These are phyloP conservation scores for Boletus rubroflammeus DNA, from an alignment of 768 basidiomycete species.

Conservation along the genomic window DNA sequence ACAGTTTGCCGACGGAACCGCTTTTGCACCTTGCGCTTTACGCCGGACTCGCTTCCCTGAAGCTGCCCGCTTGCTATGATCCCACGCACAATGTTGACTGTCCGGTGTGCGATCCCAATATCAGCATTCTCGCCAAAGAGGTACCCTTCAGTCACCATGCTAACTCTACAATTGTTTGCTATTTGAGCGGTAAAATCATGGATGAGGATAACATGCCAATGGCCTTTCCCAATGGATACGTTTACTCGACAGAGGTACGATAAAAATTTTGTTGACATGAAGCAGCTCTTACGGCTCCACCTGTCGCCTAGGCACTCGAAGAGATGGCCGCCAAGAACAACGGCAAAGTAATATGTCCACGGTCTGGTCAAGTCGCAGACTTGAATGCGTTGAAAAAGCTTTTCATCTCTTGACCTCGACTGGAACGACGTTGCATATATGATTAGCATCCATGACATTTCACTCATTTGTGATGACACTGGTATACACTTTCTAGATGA, in stretches of 20 bases:
- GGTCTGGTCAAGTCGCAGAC: conserved; percentile 60
- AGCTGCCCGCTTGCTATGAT: conserved; percentile 80
- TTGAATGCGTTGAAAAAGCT: conserved; percentile 78
- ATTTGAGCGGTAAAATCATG: conserved; percentile 90
- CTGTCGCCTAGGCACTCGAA: conserved; percentile 61
- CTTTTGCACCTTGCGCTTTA: conserved; percentile 85
- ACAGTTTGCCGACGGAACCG: conserved; percentile 84
- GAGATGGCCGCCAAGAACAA: conserved; percentile 82
- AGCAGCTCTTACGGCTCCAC: conserved; percentile 12
- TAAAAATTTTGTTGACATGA: conserved; percentile 6
- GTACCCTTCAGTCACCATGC: conserved; percentile 93
- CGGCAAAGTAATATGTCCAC: conserved; percentile 82
- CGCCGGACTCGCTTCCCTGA: conserved; percentile 87
- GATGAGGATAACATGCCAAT: conserved; percentile 91
- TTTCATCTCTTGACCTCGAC: conserved; percentile 69
- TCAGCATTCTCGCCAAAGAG: conserved; percentile 74
- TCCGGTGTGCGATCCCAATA: conserved; percentile 80
- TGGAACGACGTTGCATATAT: neutral
- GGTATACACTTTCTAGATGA: neutral
- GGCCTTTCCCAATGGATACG: conserved; percentile 86
- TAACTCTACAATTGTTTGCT: conserved; percentile 93
- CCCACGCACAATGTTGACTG: conserved; percentile 76
- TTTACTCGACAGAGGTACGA: conserved; percentile 89
- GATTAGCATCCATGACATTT: neutral
- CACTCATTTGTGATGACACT: neutral